These are phyloP conservation scores for Microglena sp. DNA, from an alignment of 139 green algal genomes.

Conservation along the genomic window DNA sequence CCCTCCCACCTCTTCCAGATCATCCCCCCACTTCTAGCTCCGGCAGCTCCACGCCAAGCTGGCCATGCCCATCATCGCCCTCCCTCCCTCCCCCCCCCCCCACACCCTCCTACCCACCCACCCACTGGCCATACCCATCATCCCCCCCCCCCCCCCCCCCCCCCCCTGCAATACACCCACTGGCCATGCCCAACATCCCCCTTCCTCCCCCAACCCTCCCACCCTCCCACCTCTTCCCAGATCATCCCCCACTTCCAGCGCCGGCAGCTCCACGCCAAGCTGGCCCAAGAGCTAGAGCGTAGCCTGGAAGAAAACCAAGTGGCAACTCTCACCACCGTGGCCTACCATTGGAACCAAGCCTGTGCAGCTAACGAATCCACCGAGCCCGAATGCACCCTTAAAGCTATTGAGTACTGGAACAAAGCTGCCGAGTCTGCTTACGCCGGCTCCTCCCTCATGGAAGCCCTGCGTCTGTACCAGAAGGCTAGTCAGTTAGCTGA, in stretches of 20 bases:
- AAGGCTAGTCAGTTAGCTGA: slow-evolving; percentile 32
- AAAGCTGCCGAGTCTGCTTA: slow-evolving; percentile 36
- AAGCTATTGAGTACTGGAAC: slow-evolving; percentile 39
- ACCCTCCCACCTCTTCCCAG: too few species aligned
- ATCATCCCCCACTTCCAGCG: slow-evolving; percentile 56
- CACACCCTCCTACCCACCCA: too few species aligned
- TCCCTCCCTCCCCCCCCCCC: too few species aligned
- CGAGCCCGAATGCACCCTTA: slow-evolving; percentile 31
- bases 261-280: slow-evolving; percentile 47
- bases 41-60: too few species aligned
- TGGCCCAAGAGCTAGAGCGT: slow-evolving; percentile 36
- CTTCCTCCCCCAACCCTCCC: too few species aligned
- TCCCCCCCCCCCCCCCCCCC: too few species aligned
- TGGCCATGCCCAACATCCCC: too few species aligned
- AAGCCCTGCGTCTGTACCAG: slow-evolving; percentile 34
- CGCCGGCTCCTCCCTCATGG: slow-evolving; percentile 22
- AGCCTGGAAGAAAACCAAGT: slow-evolving; percentile 26
- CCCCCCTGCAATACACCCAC: too few species aligned
- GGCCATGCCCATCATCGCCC: too few species aligned
- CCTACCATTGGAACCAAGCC: slow-evolving; percentile 61
- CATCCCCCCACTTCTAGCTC: too few species aligned
- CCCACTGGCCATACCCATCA: too few species aligned
- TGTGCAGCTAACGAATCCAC: slow-evolving; percentile 8
- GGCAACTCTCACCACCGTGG: slow-evolving; percentile 47
- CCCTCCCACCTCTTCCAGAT: too few species aligned